Percentiles rank a stretch among this genome's conserved stretches.
Evolutionary conservation across 495 filamentous ascomycete species (phyloP).

Genomic region (Glutinoglossum americanum): DNA sequence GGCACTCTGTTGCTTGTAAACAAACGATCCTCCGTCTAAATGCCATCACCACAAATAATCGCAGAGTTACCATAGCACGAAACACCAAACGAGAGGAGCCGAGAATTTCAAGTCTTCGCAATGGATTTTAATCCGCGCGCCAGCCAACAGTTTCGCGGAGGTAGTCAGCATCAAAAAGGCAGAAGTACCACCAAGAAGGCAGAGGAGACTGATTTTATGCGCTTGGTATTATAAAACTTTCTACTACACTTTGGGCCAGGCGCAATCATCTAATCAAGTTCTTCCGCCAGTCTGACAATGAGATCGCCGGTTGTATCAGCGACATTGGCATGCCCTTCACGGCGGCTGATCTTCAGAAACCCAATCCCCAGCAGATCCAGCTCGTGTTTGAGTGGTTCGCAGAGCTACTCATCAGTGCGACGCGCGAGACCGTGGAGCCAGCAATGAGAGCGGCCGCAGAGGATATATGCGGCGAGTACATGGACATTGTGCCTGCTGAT

Average conservation of each 20-base stretch:
- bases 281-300: slow-evolving; percentile 39
- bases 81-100: no score
- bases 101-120: no score
- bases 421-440: slow-evolving; percentile 75
- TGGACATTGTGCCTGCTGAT: slow-evolving; percentile 63
- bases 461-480: slow-evolving; percentile 58
- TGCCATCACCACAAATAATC: background rate
- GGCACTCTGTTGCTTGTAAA: slow-evolving; percentile 1
- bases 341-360: slow-evolving; percentile 76
- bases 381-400: slow-evolving; percentile 96
- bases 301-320: slow-evolving; percentile 90
- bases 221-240: slow-evolving; percentile 30
- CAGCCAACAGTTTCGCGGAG: slow-evolving; percentile 39
- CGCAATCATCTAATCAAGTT: background rate
- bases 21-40: background rate
- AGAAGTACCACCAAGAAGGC: slow-evolving; percentile 55
- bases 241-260: background rate
- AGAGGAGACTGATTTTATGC: slow-evolving; percentile 75
- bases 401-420: slow-evolving; percentile 77
- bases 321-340: slow-evolving; percentile 84
- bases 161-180: slow-evolving; percentile 24
- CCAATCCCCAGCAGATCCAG: slow-evolving; percentile 81
- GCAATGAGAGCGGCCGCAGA: slow-evolving; percentile 80
- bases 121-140: slow-evolving; percentile 63
- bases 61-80: background rate